A percentile compares a stretch with the other conserved stretches of the same genome.
Evolutionary conservation across 2,329 filamentous ascomycete species (phyloP).

Genomic region (Talaromyces sp.): DNA sequence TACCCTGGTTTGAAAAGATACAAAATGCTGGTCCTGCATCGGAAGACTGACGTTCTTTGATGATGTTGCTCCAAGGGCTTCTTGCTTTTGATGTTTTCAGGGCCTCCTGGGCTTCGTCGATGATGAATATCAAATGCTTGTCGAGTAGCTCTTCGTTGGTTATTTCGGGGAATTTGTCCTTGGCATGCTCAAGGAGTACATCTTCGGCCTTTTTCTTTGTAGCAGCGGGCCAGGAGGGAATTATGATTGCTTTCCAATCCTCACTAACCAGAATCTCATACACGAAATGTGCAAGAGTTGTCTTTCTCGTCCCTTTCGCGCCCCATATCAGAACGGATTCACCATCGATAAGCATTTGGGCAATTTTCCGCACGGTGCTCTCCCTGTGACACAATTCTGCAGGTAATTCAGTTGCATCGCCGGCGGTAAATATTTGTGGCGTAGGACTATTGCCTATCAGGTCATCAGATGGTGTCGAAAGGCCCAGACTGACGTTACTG

Average conservation of each 20-base stretch:
- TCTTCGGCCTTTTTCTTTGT: neutral
- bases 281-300: neutral
- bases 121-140: slow-evolving; percentile 2
- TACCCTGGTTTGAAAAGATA: neutral
- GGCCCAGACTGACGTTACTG: neutral
- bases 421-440: neutral
- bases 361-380: neutral
- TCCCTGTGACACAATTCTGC: slow-evolving; percentile 1
- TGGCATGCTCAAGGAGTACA: neutral
- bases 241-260: neutral
- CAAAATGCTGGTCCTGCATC: neutral
- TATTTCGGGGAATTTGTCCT: neutral
- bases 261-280: neutral
- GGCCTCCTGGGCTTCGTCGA: slow-evolving; percentile 6
- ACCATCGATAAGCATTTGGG: neutral
- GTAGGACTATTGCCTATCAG: neutral
- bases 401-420: neutral
- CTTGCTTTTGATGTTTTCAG: neutral
- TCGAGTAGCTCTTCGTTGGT: neutral
- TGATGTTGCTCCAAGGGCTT: neutral
- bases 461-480: neutral
- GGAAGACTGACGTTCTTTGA: neutral
- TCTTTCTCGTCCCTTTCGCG: slow-evolving; percentile 1
- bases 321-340: slow-evolving; percentile 14
- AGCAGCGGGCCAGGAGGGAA: neutral